phyloP scores from a whole-genome alignment of 352 stramenopile species.

The Pythium periplocum region DNA sequence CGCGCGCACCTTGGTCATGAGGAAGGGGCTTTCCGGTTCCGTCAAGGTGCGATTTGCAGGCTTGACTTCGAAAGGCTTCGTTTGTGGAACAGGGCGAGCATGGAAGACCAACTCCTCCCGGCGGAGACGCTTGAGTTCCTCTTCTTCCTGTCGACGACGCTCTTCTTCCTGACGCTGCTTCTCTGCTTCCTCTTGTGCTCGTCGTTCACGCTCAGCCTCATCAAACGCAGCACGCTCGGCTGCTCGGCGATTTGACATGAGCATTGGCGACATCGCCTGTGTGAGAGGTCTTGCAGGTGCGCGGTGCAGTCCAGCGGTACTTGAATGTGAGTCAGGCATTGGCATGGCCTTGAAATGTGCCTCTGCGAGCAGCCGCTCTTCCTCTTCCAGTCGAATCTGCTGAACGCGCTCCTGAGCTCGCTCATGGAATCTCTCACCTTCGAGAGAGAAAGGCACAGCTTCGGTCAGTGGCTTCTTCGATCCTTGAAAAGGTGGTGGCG shows the following conservation, averaged over 20 bases:
- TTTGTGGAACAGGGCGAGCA: slow-evolving; percentile 46
- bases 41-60: slow-evolving; percentile 38
- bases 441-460: slow-evolving; percentile 56
- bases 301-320: not conserved
- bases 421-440: slow-evolving; percentile 48
- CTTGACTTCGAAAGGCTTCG: slow-evolving; percentile 47
- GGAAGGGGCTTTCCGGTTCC: slow-evolving; percentile 44
- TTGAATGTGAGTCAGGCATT: slow-evolving; percentile 46
- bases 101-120: slow-evolving; percentile 75
- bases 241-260: slow-evolving; percentile 58
- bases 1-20: slow-evolving; percentile 18
- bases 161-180: slow-evolving; percentile 48
- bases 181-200: slow-evolving; percentile 55
- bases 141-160: slow-evolving; percentile 40
- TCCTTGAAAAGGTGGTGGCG: slow-evolving; percentile 53
- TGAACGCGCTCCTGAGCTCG: slow-evolving; percentile 55
- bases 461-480: slow-evolving; percentile 71
- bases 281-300: slow-evolving; percentile 13
- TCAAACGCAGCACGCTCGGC: slow-evolving; percentile 64
- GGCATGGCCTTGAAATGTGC: slow-evolving; percentile 57
- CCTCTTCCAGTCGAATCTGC: slow-evolving; percentile 49
- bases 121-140: slow-evolving; percentile 65
- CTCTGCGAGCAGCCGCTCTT: slow-evolving; percentile 33
- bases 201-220: slow-evolving; percentile 60
- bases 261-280: slow-evolving; percentile 27